A percentile compares a stretch with the other conserved stretches of the same genome.
These are phyloP conservation scores for Camellia sinensis DNA, from an alignment of 148 eudicot genomes.

Conservation along the genomic window DNA sequence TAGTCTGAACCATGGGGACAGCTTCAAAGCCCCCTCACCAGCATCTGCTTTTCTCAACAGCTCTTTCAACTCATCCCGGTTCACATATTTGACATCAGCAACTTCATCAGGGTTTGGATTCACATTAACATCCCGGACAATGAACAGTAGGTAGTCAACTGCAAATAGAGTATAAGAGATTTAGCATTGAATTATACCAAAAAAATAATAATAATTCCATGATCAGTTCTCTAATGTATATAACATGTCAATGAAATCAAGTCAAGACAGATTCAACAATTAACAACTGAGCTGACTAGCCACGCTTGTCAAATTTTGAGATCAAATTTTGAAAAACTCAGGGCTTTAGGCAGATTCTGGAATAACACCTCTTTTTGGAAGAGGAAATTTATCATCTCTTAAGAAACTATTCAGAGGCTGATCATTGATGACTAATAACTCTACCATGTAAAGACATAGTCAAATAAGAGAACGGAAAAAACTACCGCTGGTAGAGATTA, in stretches of 20 bases:
- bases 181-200: not conserved
- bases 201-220: too few relatives aligned
- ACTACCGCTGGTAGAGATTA: not conserved
- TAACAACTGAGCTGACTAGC: not conserved
- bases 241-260: not conserved
- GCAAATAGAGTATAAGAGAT: slow-evolving; percentile 16
- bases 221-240: too few relatives aligned
- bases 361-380: too few relatives aligned
- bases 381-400: too few relatives aligned
- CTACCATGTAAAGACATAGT: not conserved
- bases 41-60: slow-evolving; percentile 83
- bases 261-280: not conserved
- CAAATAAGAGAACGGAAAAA: not conserved
- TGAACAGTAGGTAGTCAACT: slow-evolving; percentile 93
- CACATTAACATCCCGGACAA: slow-evolving; percentile 64
- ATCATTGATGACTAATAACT: too few relatives aligned
- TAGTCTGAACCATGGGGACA: slow-evolving; percentile 93
- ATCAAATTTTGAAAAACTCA: too few relatives aligned
- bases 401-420: too few relatives aligned
- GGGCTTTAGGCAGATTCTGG: too few relatives aligned
- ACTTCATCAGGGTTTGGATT: slow-evolving; percentile 94
- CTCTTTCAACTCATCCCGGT: slow-evolving; percentile 69
- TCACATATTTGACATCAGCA: slow-evolving; percentile 70
- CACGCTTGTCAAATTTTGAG: too few relatives aligned
- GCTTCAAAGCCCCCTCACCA: slow-evolving; percentile 81